Evolutionary conservation across 2,329 filamentous ascomycete species (phyloP).

Genomic region (Exophiala alcalophila): DNA sequence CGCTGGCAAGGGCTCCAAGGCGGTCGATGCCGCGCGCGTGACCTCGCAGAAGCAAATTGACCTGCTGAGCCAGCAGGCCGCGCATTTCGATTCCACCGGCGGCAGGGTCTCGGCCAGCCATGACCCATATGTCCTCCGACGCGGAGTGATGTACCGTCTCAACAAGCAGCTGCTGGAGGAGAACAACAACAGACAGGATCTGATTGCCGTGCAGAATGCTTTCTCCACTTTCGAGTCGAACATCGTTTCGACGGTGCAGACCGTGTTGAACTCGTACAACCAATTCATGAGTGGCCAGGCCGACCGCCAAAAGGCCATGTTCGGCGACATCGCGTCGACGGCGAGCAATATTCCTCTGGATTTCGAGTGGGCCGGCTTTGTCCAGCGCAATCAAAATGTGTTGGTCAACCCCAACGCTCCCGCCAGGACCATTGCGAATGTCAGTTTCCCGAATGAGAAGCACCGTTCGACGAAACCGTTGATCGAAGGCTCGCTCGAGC

Average conservation of each 20-base stretch:
- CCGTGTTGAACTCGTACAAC: conserved; percentile 78
- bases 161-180: conserved; percentile 91
- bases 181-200: conserved; percentile 87
- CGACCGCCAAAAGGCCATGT: conserved; percentile 76
- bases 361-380: conserved; percentile 90
- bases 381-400: conserved; percentile 64
- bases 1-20: conserved; percentile 79
- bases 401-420: conserved; percentile 76
- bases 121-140: conserved; percentile 84
- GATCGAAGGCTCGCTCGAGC: conserved; percentile 83
- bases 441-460: conserved; percentile 84
- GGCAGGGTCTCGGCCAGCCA: conserved; percentile 68
- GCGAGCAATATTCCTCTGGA: conserved; percentile 75
- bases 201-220: conserved; percentile 85
- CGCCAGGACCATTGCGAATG: conserved; percentile 68
- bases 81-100: conserved; percentile 71
- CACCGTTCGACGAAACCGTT: conserved; percentile 76
- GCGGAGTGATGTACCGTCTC: conserved; percentile 77
- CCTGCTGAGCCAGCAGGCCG: conserved; percentile 80
- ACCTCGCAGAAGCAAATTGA: conserved; percentile 94
- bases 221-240: conserved; percentile 86
- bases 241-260: conserved; percentile 76
- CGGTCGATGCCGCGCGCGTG: conserved; percentile 83
- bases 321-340: conserved; percentile 75
- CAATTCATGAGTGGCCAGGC: conserved; percentile 75